phyloP scores from a whole-genome alignment of 1,284 basidiomycete species.

The Pseudozyma tsukubaensis region DNA sequence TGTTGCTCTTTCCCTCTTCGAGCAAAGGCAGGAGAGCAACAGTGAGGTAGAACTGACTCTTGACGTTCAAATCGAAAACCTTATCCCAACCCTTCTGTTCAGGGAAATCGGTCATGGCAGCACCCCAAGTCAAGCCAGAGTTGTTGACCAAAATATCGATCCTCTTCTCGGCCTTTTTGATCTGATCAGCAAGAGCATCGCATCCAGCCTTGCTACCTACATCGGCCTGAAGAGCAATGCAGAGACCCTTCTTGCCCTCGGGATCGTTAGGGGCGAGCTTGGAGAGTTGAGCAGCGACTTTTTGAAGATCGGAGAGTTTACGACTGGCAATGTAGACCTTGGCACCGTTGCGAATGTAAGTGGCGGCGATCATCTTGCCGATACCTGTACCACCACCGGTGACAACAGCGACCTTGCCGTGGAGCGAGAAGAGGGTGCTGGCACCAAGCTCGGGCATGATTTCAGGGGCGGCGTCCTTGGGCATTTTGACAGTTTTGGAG shows the following conservation, averaged over 20 bases:
- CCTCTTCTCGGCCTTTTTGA: conserved; percentile 77
- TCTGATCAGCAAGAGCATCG: conserved; percentile 77
- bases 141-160: conserved; percentile 72
- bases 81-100: conserved; percentile 79
- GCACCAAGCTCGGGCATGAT: conserved; percentile 73
- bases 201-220: conserved; percentile 79
- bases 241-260: conserved; percentile 39
- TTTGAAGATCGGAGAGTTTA: conserved; percentile 76
- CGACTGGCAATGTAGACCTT: conserved; percentile 84
- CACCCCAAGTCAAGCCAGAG: conserved; percentile 78
- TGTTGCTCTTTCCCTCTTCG: conserved; percentile 59
- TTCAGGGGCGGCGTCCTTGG: conserved; percentile 65
- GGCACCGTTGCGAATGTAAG: conserved; percentile 83
- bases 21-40: conserved; percentile 64
- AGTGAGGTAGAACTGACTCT: conserved; percentile 68
- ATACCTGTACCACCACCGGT: conserved; percentile 75
- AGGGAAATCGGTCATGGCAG: conserved; percentile 78
- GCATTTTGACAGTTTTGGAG: conserved; percentile 42
- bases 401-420: conserved; percentile 78
- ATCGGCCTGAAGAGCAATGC: conserved; percentile 63
- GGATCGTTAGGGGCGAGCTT: conserved; percentile 53
- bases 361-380: conserved; percentile 78
- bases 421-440: conserved; percentile 77
- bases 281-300: conserved; percentile 68
- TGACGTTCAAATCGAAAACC: conserved; percentile 66